Evolutionary conservation across 257 asterid genomes (phyloP).

Genomic region (Vinca minor): DNA sequence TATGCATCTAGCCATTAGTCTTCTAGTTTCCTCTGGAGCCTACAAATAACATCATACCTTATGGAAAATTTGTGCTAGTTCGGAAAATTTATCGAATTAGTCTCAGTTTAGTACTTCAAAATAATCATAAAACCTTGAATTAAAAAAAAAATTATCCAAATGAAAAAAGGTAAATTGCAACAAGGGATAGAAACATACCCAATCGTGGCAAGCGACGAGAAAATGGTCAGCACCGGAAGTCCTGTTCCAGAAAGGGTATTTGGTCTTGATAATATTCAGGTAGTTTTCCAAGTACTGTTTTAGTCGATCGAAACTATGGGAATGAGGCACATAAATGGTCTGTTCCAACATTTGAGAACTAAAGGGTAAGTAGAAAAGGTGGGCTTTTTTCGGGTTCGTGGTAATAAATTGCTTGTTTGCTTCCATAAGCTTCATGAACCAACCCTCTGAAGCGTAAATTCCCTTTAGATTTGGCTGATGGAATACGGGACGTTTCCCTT

Average conservation of each 20-base stretch:
- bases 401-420: slow-evolving; percentile 46
- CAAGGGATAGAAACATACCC: slow-evolving; percentile 37
- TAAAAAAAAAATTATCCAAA: background rate
- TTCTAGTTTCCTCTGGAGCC: slow-evolving; percentile 73
- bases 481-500: slow-evolving; percentile 65
- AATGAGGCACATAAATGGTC: slow-evolving; percentile 43
- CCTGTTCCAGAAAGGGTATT: slow-evolving; percentile 54
- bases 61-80: background rate
- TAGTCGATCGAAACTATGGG: slow-evolving; percentile 48
- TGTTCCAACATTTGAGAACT: slow-evolving; percentile 48
- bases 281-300: slow-evolving; percentile 40
- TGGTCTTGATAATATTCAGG: slow-evolving; percentile 40
- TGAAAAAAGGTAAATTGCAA: background rate
- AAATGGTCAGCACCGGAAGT: slow-evolving; percentile 66
- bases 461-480: slow-evolving; percentile 56
- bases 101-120: too few relatives aligned
- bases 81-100: background rate
- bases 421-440: slow-evolving; percentile 74
- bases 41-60: slow-evolving; percentile 8
- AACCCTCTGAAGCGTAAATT: slow-evolving; percentile 77
- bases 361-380: slow-evolving; percentile 65
- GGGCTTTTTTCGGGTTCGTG: slow-evolving; percentile 42
- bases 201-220: slow-evolving; percentile 81
- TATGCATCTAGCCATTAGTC: slow-evolving; percentile 53
- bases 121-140: background rate